Percentiles rank a stretch among this genome's conserved stretches.
These are phyloP conservation scores for Ophiostoma sp. DNA, from an alignment of 2,329 filamentous ascomycete species.

Conservation along the genomic window DNA sequence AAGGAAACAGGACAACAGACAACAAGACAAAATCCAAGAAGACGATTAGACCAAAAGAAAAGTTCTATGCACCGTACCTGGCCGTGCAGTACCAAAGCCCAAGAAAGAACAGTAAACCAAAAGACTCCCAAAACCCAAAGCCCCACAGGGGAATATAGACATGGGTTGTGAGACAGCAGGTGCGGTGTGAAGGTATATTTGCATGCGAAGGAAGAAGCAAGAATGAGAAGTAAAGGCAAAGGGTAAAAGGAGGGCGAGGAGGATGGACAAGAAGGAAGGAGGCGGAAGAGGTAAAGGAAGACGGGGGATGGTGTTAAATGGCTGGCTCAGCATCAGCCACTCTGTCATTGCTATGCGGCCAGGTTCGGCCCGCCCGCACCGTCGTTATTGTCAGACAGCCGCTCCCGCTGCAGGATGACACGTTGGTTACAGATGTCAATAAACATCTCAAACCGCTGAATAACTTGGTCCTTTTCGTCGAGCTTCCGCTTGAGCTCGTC, in stretches of 20 bases:
- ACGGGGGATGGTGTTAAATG: neutral
- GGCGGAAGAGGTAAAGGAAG: too few relatives aligned
- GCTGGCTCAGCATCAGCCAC: neutral
- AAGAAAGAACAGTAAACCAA: neutral
- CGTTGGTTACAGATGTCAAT: constrained; percentile 69
- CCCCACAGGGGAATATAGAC: constrained; percentile 4
- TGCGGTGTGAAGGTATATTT: neutral
- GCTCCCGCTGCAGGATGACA: constrained; percentile 63
- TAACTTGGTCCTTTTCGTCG: constrained; percentile 62
- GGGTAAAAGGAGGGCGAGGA: neutral
- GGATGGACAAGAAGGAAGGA: neutral
- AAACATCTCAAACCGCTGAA: constrained; percentile 67
- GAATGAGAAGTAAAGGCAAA: neutral
- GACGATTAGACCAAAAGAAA: neutral
- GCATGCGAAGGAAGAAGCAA: neutral
- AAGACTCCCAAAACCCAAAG: constrained; percentile 1
- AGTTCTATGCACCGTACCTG: neutral
- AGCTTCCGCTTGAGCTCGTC: constrained; percentile 60
- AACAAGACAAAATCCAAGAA: constrained; percentile 3
- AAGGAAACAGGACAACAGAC: neutral
- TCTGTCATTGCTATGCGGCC: constrained; percentile 22
- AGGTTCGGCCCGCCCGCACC: constrained; percentile 23
- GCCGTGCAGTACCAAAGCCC: neutral
- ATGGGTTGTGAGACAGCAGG: neutral
- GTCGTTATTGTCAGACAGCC: constrained; percentile 43